These are phyloP conservation scores for Flagelloscypha sp. DNA, from an alignment of 768 basidiomycete genomes.

Conservation along the genomic window DNA sequence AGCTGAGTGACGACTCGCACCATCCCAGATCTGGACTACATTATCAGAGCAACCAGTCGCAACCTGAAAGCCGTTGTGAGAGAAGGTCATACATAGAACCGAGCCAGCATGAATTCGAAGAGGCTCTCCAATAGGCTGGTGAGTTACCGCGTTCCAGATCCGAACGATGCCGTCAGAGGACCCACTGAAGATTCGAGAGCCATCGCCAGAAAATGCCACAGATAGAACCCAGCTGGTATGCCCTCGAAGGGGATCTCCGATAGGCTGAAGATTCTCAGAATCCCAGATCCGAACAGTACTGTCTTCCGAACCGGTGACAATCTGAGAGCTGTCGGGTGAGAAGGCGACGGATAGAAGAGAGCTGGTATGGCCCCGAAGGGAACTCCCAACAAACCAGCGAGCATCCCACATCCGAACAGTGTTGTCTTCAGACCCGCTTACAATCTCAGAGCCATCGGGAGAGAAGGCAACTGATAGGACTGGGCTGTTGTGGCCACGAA, in stretches of 20 bases:
- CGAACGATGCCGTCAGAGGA: constrained; percentile 11
- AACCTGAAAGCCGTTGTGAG: constrained; percentile 7
- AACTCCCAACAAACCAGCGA: background rate
- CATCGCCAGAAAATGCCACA: constrained; percentile 14
- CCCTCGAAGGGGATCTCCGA: constrained; percentile 2
- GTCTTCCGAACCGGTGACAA: constrained; percentile 14
- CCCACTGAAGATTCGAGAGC: constrained; percentile 13
- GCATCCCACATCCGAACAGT: constrained; percentile 10
- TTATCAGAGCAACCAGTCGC: constrained; percentile 7
- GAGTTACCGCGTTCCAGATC: constrained; percentile 10
- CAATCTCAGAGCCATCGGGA: constrained; percentile 7
- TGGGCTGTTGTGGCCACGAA: background rate
- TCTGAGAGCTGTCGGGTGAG: constrained; percentile 12
- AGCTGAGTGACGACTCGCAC: constrained; percentile 3
- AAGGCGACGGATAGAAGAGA: constrained; percentile 9
- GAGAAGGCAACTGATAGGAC: constrained; percentile 9
- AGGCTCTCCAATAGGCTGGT: background rate
- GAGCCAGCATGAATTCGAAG: too few relatives aligned
- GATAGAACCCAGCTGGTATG: constrained; percentile 5
- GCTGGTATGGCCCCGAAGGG: constrained; percentile 9
- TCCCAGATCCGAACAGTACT: constrained; percentile 13
- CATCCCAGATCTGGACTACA: constrained; percentile 8
- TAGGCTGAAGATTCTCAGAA: background rate
- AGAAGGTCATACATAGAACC: too few relatives aligned
- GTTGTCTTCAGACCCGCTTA: constrained; percentile 6